Conservation (phyloP, 1,284 basidiomycete genomes). For the Tylopilus sp. region DNA sequence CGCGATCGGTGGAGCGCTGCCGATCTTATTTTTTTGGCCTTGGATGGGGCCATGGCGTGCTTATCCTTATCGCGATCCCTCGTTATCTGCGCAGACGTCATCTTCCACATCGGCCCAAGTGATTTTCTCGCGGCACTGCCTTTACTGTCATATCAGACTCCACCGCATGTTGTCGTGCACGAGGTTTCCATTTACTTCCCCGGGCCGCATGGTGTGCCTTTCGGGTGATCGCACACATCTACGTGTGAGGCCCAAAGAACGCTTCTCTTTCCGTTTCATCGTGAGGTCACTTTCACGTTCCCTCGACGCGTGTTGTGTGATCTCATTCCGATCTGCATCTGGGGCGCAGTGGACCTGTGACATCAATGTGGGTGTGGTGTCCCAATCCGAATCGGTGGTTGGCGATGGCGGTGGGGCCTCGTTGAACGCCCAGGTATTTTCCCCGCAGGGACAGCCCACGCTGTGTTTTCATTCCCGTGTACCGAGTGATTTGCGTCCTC, state of each 20-base stretch:
- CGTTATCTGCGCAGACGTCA: conserved; percentile 21
- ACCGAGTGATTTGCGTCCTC: conserved; percentile 11
- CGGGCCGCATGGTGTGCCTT: conserved; percentile 21
- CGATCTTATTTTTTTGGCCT: background rate
- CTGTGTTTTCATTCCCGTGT: conserved; percentile 22
- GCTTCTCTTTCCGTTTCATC: conserved; percentile 4
- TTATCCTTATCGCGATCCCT: conserved; percentile 15
- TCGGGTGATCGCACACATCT: conserved; percentile 14
- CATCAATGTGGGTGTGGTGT: conserved; percentile 12
- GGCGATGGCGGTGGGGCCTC: too few relatives aligned
- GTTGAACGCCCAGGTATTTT: background rate
- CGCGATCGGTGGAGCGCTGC: background rate
- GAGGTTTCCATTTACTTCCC: conserved; percentile 21
- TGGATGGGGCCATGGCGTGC: background rate
- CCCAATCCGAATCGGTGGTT: too few relatives aligned
- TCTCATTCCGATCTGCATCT: conserved; percentile 10
- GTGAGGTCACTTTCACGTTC: conserved; percentile 21
- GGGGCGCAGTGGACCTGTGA: conserved; percentile 9
- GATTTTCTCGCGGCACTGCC: conserved; percentile 28
- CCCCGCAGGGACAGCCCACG: too few relatives aligned
- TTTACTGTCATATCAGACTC: conserved; percentile 2
- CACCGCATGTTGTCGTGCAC: conserved; percentile 22
- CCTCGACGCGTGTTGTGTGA: conserved; percentile 7
- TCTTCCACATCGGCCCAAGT: conserved; percentile 9
- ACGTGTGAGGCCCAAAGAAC: too few relatives aligned